Conservation (phyloP, 2,329 filamentous ascomycete species). For the Graphilbum sp. region DNA sequence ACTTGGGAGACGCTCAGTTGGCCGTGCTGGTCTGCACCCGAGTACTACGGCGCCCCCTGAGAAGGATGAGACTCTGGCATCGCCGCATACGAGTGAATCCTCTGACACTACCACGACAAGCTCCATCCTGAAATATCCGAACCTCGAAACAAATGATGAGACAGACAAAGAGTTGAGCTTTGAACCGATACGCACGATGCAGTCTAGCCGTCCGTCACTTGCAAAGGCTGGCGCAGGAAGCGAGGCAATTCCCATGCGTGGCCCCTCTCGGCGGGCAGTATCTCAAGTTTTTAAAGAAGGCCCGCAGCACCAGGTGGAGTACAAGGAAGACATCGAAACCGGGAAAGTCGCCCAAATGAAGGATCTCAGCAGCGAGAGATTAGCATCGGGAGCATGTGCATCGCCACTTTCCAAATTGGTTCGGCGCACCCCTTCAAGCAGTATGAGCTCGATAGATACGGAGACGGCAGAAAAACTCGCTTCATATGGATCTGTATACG, state of each 20-base stretch:
- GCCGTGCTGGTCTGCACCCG: slow-evolving; percentile 22
- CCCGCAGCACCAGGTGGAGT: neutral
- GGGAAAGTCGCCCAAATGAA: too few relatives aligned
- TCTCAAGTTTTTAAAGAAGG: neutral
- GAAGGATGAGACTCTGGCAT: neutral
- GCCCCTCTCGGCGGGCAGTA: too few relatives aligned
- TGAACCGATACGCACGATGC: too few relatives aligned
- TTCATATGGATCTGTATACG: slow-evolving; percentile 12
- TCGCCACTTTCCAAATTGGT: neutral
- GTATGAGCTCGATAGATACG: neutral
- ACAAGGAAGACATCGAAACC: neutral
- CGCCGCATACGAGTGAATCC: neutral
- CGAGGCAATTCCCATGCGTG: too few relatives aligned
- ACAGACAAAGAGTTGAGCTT: too few relatives aligned
- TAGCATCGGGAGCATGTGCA: too few relatives aligned
- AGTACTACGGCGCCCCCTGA: neutral
- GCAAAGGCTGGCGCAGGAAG: too few relatives aligned
- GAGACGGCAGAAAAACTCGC: neutral
- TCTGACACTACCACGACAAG: neutral
- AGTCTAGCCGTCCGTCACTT: too few relatives aligned
- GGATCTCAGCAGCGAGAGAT: too few relatives aligned
- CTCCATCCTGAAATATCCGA: too few relatives aligned
- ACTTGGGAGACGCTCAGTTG: slow-evolving; percentile 56
- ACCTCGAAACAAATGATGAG: too few relatives aligned
- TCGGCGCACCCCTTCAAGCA: neutral